Conservation (phyloP, 331 rosid genomes). For the Spiraea crenata region DNA sequence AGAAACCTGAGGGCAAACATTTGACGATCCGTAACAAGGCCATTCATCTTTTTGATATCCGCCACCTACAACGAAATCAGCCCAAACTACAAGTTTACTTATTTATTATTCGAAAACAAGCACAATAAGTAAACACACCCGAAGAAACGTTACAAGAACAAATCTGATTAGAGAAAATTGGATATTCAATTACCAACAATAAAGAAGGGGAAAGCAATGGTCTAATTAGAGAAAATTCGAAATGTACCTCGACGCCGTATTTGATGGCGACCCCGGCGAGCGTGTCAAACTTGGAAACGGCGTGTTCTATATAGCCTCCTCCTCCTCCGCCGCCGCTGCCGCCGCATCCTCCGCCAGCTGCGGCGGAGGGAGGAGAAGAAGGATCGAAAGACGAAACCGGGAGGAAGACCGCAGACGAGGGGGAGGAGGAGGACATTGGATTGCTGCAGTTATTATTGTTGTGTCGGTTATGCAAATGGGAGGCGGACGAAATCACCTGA, state of each 20-base stretch:
- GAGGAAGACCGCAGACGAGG: constrained; percentile 15
- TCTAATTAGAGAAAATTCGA: background rate
- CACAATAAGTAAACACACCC: background rate
- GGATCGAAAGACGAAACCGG: constrained; percentile 23
- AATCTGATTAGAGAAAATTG: no score
- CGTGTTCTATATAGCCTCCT: constrained; percentile 54
- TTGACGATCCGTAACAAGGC: constrained; percentile 79
- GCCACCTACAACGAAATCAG: constrained; percentile 54
- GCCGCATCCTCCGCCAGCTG: background rate
- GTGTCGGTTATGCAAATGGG: background rate
- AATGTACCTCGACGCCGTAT: constrained; percentile 82
- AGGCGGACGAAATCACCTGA: background rate
- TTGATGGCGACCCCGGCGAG: constrained; percentile 88
- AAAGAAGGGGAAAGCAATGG: background rate
- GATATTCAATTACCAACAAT: background rate
- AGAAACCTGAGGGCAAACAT: constrained; percentile 82
- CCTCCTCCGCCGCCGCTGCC: background rate
- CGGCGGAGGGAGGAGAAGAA: constrained; percentile 17
- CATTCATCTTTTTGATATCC: constrained; percentile 73
- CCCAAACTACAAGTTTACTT: background rate
- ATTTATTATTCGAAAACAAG: background rate
- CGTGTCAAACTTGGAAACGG: constrained; percentile 72
- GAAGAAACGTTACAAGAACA: no score
- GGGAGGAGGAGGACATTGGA: constrained; percentile 18
- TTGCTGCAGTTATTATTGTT: background rate